Evolutionary conservation across 345 rosid genomes (phyloP), one percentile per base, ranked within the genome.

Genomic region (Euphorbia tirucalli): DNA sequence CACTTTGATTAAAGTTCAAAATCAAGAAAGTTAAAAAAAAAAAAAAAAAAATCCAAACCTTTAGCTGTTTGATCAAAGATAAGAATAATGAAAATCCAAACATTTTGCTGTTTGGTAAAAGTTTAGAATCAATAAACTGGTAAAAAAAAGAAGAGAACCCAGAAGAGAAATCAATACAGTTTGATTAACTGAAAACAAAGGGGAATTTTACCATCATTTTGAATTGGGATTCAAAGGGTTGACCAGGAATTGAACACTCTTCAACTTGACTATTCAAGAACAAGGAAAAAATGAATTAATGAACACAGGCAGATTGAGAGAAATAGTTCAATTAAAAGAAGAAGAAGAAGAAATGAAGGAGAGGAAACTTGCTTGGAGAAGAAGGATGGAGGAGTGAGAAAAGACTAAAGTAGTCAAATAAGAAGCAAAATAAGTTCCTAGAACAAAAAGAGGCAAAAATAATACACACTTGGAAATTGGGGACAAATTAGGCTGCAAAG

Each of bases 191-290:
- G 4, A 56, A 56, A 22, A 46, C 1, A 66, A 66, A 70, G 46
- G 69, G 61, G 62, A 71, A 54, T 31, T 61, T 72, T 64, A 82
- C 85, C 76, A 72, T 82, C 80, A 75, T 72, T 78, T 61, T 73
- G 60, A n/a, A 13, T 49, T 18, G 39, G 28, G 37, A 7, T 49
- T 54, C 68, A 72, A 69, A 56, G 59, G 46, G 46, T 48, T 30
- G 71, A 71, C 48, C 67, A 41, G 48, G 70, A 69, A 61, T 74
- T 64, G 59, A 37, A 65, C 49, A 57, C 52, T 58, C 28, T n/a
- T 5, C 6, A 32, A 22, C 61, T 5, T 32, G 24, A 30, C 3
- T 3, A 55, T 37, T 14, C 25, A 64, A 30, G 19, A 25, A 19
- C 11, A 28, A 46, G 44, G 8, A 41, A 41, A 11, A 41, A 11